Base-by-base conservation (phyloP, 495 filamentous ascomycete species). In the Terfezia claveryi region DNA sequence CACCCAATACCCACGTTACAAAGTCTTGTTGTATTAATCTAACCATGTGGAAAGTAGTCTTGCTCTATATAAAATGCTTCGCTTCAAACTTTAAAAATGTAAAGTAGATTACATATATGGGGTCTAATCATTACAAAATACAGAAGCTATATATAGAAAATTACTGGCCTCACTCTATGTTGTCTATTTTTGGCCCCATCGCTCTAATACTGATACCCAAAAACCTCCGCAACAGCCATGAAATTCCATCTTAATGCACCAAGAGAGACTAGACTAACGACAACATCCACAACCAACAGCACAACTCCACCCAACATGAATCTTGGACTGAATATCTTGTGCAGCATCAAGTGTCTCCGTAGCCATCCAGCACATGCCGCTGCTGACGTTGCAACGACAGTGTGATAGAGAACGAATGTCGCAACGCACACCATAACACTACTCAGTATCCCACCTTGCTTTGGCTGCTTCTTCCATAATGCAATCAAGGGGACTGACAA, bases 311-410 rank as follows among this genome's bases (percentile, higher is more conserved):
- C 86, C 59, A 83, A 76, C 85, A 96, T 85, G 67, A 87, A 96
- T 41, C 87, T 67, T 37, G 91, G 91, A 66, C 72, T 80, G 61
- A 98, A 98, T 53, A 98, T 86, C n/a, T 92, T 78, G 68, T 89
- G 96, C 36, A 98, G 72, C 91, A 98, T 98, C 50, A 98, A 72
- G 70, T 99, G 91, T 52, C 91, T 74, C 38, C 92, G 71, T 53
- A 99, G 70, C 62, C 83, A 77, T 8, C 84, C 87, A 0, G 89
- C 85, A 81, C 85, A 93, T 52, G 63, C 68, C 83, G 80, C 58
- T 83, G 85, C 93, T 0, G 86, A 84, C 10, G 91, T 69, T 38
- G 80, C 79, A 62, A 94, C 76, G 27, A 81, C 79, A 4, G 86
- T 82, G 57, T 85, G 83, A 61, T 87, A 94, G 4, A 85, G 71